phyloP scores from a whole-genome alignment of 306 rosid genomes.

The Cotoneaster glaucophyllus region DNA sequence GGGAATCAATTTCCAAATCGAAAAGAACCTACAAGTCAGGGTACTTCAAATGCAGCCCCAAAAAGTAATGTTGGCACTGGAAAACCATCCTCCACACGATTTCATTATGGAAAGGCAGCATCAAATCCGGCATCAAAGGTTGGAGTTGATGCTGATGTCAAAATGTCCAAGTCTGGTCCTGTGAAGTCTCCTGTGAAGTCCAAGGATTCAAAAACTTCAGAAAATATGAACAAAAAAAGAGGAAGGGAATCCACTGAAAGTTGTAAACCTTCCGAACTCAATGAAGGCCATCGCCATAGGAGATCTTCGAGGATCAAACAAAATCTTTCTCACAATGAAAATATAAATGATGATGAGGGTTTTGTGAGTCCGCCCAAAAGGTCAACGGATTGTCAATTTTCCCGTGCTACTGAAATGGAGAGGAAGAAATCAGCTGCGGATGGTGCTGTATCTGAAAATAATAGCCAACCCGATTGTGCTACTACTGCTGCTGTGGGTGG shows the following conservation, averaged over 20 bases:
- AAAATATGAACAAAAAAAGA: slow-evolving; percentile 40
- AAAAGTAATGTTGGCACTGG: slow-evolving; percentile 22
- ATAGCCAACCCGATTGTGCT: slow-evolving; percentile 20
- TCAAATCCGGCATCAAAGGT: slow-evolving; percentile 18
- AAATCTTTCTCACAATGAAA: slow-evolving; percentile 31
- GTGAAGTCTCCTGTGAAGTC: slow-evolving; percentile 30
- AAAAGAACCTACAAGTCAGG: slow-evolving; percentile 28
- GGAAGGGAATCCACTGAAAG: slow-evolving; percentile 35
- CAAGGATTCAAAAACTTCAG: slow-evolving; percentile 28
- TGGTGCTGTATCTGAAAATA: slow-evolving; percentile 17
- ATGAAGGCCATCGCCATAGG: slow-evolving; percentile 17
- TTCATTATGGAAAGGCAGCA: slow-evolving; percentile 2
- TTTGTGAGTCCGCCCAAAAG: slow-evolving; percentile 35
- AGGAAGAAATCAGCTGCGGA: slow-evolving; percentile 22
- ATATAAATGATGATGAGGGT: slow-evolving; percentile 24
- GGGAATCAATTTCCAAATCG: slow-evolving; percentile 19
- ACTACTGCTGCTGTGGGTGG: slow-evolving; percentile 13
- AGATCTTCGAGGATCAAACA: slow-evolving; percentile 47
- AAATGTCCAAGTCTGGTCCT: slow-evolving; percentile 24
- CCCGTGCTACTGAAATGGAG: slow-evolving; percentile 10
- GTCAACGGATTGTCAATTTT: slow-evolving; percentile 26
- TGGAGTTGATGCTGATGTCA: slow-evolving; percentile 26
- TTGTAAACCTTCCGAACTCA: slow-evolving; percentile 24
- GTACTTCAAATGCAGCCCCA: slow-evolving; percentile 31
- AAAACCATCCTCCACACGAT: slow-evolving; percentile 14